A percentile compares a stretch with the other conserved stretches of the same genome.
Conservation (phyloP, 2,329 filamentous ascomycete species). For the Ceratocystis ficicola region DNA sequence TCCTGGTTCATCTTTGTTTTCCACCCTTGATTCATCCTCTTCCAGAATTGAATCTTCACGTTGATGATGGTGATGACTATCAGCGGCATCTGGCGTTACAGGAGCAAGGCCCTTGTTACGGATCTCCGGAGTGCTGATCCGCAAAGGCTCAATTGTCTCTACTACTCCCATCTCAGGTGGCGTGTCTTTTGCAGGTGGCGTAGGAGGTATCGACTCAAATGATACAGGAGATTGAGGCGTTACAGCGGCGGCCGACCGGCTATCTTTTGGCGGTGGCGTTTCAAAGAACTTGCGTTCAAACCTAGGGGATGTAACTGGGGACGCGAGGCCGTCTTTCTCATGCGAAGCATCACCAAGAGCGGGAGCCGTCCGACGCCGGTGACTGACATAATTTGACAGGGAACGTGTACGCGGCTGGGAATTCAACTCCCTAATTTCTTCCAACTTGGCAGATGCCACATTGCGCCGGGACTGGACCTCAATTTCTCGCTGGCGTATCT, state of each 20-base stretch:
- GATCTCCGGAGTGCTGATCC: neutral
- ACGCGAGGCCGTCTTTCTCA: conserved; percentile 3
- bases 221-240: neutral
- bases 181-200: conserved; percentile 18
- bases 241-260: too few relatives aligned
- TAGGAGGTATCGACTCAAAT: conserved; percentile 15
- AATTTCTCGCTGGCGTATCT: conserved; percentile 36
- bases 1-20: conserved; percentile 12
- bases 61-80: neutral
- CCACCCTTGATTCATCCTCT: conserved; percentile 1
- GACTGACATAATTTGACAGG: conserved; percentile 10
- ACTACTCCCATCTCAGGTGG: conserved; percentile 6
- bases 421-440: conserved; percentile 42
- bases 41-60: conserved; percentile 13
- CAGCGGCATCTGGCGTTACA: conserved; percentile 6
- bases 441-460: conserved; percentile 29
- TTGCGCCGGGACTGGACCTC: conserved; percentile 25
- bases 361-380: conserved; percentile 11
- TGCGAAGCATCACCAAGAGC: neutral
- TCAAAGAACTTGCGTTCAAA: conserved; percentile 13
- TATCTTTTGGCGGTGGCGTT: conserved; percentile 1
- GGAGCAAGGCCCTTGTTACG: neutral
- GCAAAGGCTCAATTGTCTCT: neutral
- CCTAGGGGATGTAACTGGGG: conserved; percentile 9
- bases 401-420: conserved; percentile 25